Evolutionary conservation across 306 rosid genomes (phyloP).

Genomic region (Acacia crassicarpa): DNA sequence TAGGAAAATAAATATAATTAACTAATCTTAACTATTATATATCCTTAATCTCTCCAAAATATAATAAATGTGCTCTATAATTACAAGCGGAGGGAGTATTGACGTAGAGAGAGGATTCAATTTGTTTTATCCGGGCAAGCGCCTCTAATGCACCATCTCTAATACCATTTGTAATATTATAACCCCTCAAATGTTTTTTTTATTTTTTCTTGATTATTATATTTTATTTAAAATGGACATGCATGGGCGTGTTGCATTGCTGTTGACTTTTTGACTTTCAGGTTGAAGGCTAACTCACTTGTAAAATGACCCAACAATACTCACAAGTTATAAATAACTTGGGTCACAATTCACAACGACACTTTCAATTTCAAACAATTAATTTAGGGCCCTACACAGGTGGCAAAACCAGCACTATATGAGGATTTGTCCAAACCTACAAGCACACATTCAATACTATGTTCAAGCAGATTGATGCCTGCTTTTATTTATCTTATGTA

Average conservation of each 20-base stretch:
- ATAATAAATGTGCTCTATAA: too few relatives aligned
- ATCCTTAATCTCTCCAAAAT: too few relatives aligned
- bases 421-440: not conserved
- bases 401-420: not conserved
- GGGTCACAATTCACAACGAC: not conserved
- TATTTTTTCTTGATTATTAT: too few relatives aligned
- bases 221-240: not conserved
- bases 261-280: constrained; percentile 24
- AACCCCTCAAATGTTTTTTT: too few relatives aligned
- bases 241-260: not conserved
- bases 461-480: not conserved
- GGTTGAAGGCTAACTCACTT: not conserved
- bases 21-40: too few relatives aligned
- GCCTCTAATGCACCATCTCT: too few relatives aligned
- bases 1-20: too few relatives aligned
- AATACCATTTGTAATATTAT: too few relatives aligned
- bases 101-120: too few relatives aligned
- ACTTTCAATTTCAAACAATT: not conserved
- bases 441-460: not conserved
- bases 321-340: not conserved
- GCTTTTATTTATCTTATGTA: not conserved
- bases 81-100: too few relatives aligned
- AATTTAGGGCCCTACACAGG: not conserved
- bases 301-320: not conserved
- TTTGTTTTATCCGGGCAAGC: too few relatives aligned